phyloP scores from a whole-genome alignment of 208 protist species.

The Herpetomonas samuelpessoai region DNA sequence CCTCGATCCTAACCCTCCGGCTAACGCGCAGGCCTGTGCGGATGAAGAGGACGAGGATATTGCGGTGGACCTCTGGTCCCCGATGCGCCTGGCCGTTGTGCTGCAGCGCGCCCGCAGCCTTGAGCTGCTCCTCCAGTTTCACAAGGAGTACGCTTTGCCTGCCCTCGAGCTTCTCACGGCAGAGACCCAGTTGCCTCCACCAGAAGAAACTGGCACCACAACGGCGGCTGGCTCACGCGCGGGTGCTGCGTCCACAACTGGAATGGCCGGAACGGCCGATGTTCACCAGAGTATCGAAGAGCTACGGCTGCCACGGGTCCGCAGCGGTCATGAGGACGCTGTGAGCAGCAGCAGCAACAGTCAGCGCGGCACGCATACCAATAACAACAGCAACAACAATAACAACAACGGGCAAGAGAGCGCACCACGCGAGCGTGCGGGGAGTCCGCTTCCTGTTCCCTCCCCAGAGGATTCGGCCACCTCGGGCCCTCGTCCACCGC shows the following conservation, averaged over 20 bases:
- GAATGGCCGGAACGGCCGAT: not conserved
- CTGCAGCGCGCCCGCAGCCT: constrained; percentile 37
- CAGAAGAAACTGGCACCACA: not conserved
- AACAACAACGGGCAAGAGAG: not conserved
- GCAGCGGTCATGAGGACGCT: not conserved
- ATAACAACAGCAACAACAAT: not conserved
- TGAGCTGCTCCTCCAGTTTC: constrained; percentile 45
- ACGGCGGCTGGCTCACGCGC: too few species aligned
- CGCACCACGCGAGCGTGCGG: not conserved
- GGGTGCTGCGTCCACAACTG: not conserved
- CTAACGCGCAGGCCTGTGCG: constrained; percentile 41
- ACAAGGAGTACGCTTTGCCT: constrained; percentile 39
- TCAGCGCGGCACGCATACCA: not conserved
- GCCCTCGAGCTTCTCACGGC: constrained; percentile 27
- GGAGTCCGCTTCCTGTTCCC: not conserved
- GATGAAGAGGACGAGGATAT: constrained; percentile 24
- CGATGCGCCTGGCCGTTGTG: constrained; percentile 61
- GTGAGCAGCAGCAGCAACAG: not conserved
- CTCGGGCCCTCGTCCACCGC: not conserved
- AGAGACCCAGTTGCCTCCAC: constrained; percentile 4
- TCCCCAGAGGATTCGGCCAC: not conserved
- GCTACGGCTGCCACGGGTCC: not conserved
- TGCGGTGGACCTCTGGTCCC: constrained; percentile 58
- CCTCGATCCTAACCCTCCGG: constrained; percentile 28
- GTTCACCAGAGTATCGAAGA: not conserved